Base-by-base conservation (phyloP, 106 monocot genomes). In the Dendrobium chrysotoxum region DNA sequence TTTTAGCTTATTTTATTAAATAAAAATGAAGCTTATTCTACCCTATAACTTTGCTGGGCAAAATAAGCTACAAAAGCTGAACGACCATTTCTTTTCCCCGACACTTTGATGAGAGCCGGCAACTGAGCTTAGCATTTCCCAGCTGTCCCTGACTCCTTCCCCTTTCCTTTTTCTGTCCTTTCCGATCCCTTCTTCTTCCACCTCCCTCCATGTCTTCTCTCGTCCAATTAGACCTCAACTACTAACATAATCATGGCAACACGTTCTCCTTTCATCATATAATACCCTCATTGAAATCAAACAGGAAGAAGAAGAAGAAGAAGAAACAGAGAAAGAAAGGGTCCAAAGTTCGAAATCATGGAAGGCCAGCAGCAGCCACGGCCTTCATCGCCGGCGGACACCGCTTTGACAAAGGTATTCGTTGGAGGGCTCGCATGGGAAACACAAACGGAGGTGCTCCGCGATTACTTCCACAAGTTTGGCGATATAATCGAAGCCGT, bases 341-440 rank as follows among this genome's bases (percentile, higher is more conserved):
- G 17, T 57, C 57, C 57, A 57, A 20, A 17, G 11, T 11, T 17
- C 20, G 4, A 21, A 21, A 18, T 57, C 1, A 67, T 67, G 67
- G 67, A 25, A 25, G 39, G 30, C 30, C 71, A 38, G 13, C 39
- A 35, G 72, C 72, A 11, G 67, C 67, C 66, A 18, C 38, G 13
- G 72, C 72, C 38, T 9, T 9, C 38, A 30, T 17, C 31, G 38
- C 67, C 67, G 26, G 3, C 67, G 67, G 92, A 92, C 78, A 88
- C 92, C 2, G 86, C 87, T 45, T 81, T 92, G 54, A 92, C 88
- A 30, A 92, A 92, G 78, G 88, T 92, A 40, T 92, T 92, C 77
- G 92, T 92, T 3, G 92, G 92, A 0, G 92, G 92, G 0, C 80
- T 92, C 42, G 89, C 92, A 35, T 92, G 92, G 92, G 92, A 92